Evolutionary conservation across 805 yeast genomes (phyloP), one percentile per base, ranked within the genome.

Genomic region (Pichia membranifaciens): DNA sequence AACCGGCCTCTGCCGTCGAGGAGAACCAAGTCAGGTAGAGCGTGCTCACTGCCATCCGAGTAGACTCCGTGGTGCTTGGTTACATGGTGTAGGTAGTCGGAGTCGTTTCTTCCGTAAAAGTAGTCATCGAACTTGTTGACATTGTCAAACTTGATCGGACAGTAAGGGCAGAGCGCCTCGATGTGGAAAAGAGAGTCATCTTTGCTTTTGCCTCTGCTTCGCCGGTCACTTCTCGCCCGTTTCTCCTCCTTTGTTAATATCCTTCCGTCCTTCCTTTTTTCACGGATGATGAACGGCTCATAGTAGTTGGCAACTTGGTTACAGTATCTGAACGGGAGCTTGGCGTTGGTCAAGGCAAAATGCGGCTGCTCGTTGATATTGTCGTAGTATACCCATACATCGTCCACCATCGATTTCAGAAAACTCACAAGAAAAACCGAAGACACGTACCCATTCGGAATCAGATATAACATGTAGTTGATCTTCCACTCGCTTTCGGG

Each of bases 21-120:
- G 15, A 62, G 61, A 17, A 57, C 49, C 4, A 45, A 41, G 6
- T 25, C 20, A 4, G 68, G 67, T 13, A 51, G 44, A 3, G 60
- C 58, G 51, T 60, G 56, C 34, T 52, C 56, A 41, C 49, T 47
- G 10, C 67, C 67, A 34, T 57, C 58, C 3, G 66, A 59, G 45
- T 55, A 60, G 16, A 62, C 59, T 7, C 66, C 66, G 43, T 64
- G 68, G 21, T 60, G 60, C 42, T 62, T 64, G 4, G 66, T 62
- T 22, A 64, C 59, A 48, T 64, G 68, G 33, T 64, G 68, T 18
- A 64, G 50, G 44, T 64, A 64, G 35, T 55, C 57, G 5, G 66
- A 61, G 31, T 58, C 58, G 40, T 56, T 59, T 48, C 64, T 51
- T 38, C 61, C 66, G 38, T 52, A 55, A 35, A 63, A 63, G 7